Conservation (phyloP, 2,329 filamentous ascomycete species). For the Ceratocystis variospora region DNA sequence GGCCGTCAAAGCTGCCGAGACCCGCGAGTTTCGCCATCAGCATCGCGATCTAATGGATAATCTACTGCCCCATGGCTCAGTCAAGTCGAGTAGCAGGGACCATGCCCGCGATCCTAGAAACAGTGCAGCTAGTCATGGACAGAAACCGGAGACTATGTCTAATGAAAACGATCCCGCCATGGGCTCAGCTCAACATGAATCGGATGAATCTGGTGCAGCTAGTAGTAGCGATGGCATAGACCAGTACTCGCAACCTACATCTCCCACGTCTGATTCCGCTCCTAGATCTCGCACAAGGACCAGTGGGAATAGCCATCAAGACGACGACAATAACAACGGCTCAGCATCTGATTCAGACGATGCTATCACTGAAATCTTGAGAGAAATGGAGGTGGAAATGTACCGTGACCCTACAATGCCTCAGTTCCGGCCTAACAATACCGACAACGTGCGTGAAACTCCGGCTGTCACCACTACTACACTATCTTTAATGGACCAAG, state of each 20-base stretch:
- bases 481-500: not conserved
- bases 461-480: constrained; percentile 8
- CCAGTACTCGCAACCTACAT: not conserved
- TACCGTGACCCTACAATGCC: constrained; percentile 50
- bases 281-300: not conserved
- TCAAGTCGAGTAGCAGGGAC: not conserved
- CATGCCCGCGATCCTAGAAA: not conserved
- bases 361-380: not conserved
- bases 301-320: not conserved
- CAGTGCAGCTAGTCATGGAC: not conserved
- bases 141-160: not conserved
- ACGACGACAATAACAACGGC: not conserved
- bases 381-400: not conserved
- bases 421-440: constrained; percentile 50
- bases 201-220: not conserved
- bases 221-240: not conserved
- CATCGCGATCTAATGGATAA: constrained; percentile 37
- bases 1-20: constrained; percentile 52
- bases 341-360: not conserved
- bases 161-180: not conserved
- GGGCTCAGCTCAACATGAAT: not conserved
- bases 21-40: constrained; percentile 45
- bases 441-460: constrained; percentile 18
- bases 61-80: constrained; percentile 22
- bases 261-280: not conserved